Conservation (phyloP, 2,329 filamentous ascomycete genomes). For the Pseudopithomyces chartarum region DNA sequence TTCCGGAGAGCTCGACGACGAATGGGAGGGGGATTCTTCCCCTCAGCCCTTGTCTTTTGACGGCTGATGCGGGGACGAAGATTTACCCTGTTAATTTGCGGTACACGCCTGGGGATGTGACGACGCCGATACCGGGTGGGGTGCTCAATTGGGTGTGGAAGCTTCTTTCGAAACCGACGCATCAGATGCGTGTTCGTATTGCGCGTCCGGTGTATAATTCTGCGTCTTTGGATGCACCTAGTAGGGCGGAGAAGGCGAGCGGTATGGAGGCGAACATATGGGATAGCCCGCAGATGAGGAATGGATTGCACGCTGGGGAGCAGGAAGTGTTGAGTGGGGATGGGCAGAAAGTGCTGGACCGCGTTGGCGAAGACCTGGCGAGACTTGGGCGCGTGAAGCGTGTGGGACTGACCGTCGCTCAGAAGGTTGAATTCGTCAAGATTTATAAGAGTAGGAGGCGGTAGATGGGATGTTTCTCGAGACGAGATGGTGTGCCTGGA, state of each 20-base stretch:
- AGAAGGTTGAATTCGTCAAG: slow-evolving; percentile 82
- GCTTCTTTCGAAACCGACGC: slow-evolving; percentile 80
- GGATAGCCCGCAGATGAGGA: slow-evolving; percentile 32
- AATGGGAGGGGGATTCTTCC: slow-evolving; percentile 91
- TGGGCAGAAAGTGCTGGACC: slow-evolving; percentile 75
- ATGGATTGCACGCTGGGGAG: slow-evolving; percentile 13
- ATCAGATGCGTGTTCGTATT: slow-evolving; percentile 88
- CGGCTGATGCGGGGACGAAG: slow-evolving; percentile 67
- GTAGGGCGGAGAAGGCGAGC: slow-evolving; percentile 12
- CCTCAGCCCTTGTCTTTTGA: slow-evolving; percentile 76
- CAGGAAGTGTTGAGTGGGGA: slow-evolving; percentile 28
- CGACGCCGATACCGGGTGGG: slow-evolving; percentile 80
- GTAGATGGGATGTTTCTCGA: neutral
- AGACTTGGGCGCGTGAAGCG: slow-evolving; percentile 85
- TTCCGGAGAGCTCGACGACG: slow-evolving; percentile 92
- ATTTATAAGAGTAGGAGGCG: slow-evolving; percentile 62
- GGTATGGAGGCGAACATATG: slow-evolving; percentile 39
- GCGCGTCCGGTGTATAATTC: slow-evolving; percentile 69
- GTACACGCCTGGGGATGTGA: slow-evolving; percentile 87
- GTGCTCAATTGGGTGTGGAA: slow-evolving; percentile 82
- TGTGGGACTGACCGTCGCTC: slow-evolving; percentile 79
- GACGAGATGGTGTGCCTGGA: too few species aligned
- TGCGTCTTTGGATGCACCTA: slow-evolving; percentile 24
- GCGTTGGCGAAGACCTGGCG: slow-evolving; percentile 84
- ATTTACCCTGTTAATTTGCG: slow-evolving; percentile 91